Base-by-base conservation (phyloP, 805 yeast genomes). In the Candida insectorum region DNA sequence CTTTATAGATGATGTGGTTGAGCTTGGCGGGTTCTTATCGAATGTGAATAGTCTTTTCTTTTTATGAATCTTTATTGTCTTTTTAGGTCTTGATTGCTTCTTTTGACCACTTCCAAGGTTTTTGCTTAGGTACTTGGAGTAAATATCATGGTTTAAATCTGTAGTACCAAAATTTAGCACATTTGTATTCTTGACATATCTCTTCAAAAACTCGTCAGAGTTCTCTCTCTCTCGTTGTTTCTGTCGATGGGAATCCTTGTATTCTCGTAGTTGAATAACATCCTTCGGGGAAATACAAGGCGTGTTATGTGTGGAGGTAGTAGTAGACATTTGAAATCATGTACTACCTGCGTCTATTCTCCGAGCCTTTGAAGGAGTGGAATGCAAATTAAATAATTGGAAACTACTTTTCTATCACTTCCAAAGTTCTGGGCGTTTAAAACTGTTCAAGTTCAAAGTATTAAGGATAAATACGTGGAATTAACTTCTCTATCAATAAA, bases 221-320 rank as follows among this genome's bases (percentile, higher is more conserved):
- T 29, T 14, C 21, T n/a, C 20, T 33, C 30, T 9, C 18, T 22
- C n/a, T 18, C 5, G 4, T 14, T 4, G 15, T 21, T 25, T 28
- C 18, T 15, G 28, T 21, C 34, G 29, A 14, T 31, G 39, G 24
- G 24, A 34, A 13, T 30, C 30, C 26, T 30, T 30, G 29, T 33
- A 24, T 21, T 30, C 35, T 24, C 24, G 17, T 14, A 34, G 23
- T 18, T 36, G 37, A 6, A 19, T 10, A n/a, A 29, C 16, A 15
- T 34, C 37, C 20, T 26, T 34, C n/a, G 37, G 37, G 8, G 37
- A 34, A 16, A 29, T 32, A 11, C 33, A 27, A 7, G 34, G 28
- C 3, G 42, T 37, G 6, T 34, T 40, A 12, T 34, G 40, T 17
- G 38, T 33, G 6, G 39, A 30, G 12, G 45, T 36, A 14, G 41